Evolutionary conservation across 2,329 filamentous ascomycete species (phyloP).

Genomic region (Fusarium succisae): DNA sequence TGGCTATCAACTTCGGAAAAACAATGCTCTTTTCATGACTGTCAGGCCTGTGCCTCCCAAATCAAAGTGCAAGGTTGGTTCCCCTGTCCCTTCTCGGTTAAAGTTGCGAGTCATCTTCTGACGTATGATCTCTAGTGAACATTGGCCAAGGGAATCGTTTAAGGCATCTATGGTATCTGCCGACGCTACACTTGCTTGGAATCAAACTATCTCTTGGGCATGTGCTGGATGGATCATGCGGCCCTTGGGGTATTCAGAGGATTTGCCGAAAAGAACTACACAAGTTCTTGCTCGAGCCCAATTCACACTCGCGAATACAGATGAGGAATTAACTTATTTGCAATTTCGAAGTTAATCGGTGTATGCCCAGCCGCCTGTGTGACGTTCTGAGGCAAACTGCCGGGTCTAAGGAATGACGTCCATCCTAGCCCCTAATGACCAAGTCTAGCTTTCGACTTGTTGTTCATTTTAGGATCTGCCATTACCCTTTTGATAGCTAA

Average conservation of each 20-base stretch:
- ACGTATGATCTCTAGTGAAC: neutral
- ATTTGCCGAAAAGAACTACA: neutral
- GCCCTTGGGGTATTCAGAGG: neutral
- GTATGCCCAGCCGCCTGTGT: neutral
- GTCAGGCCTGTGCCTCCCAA: conserved; percentile 5
- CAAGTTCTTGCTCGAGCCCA: neutral
- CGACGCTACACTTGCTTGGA: neutral
- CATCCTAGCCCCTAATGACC: neutral
- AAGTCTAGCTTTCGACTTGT: neutral
- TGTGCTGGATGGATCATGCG: neutral
- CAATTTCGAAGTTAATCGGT: neutral
- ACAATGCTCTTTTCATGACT: neutral
- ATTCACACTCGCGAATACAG: neutral
- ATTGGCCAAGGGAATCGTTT: too few species aligned
- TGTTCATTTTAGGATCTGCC: neutral
- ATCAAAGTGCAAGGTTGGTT: conserved; percentile 2
- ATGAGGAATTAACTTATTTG: neutral
- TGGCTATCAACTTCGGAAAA: conserved; percentile 2
- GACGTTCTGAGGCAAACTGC: neutral
- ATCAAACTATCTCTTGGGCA: neutral
- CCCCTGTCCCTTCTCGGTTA: neutral
- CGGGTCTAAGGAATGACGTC: too few species aligned
- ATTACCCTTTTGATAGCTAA: rapidly evolving
- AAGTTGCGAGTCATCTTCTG: neutral
- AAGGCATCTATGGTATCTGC: neutral